Evolutionary conservation across 73 alveolate genomes (phyloP).

Genomic region (Breviolum minutum): DNA sequence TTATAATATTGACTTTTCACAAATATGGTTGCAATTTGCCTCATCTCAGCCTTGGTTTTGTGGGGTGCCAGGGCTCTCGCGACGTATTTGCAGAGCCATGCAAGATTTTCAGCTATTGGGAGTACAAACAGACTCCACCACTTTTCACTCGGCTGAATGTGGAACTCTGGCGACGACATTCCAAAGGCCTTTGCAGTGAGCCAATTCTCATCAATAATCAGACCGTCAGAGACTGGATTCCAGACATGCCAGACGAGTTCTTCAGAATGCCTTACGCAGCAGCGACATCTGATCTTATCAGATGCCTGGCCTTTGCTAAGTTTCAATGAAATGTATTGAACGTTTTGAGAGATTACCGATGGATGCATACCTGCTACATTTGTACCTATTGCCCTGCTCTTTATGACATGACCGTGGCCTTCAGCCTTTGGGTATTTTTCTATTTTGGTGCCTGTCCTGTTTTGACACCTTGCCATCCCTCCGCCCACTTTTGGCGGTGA

Average conservation of each 20-base stretch:
- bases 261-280: constrained; percentile 74
- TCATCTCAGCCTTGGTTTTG: too few species aligned
- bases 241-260: constrained; percentile 90
- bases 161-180: constrained; percentile 84
- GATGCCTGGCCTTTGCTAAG: constrained; percentile 5
- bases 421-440: neutral
- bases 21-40: too few species aligned
- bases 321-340: too few species aligned
- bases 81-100: neutral
- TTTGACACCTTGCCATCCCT: too few species aligned
- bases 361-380: too few species aligned
- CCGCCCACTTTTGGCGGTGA: too few species aligned
- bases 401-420: neutral
- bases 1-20: too few species aligned
- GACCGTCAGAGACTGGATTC: constrained; percentile 65
- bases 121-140: neutral
- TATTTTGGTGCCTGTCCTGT: neutral
- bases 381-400: neutral
- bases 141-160: constrained; percentile 92
- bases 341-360: too few species aligned
- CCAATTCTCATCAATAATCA: constrained; percentile 22
- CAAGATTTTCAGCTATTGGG: constrained; percentile 82
- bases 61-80: too few species aligned
- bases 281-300: constrained; percentile 60
- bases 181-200: constrained; percentile 51